Conservation (phyloP, 2,329 filamentous ascomycete species). For the Orbilia ellipsospora region DNA sequence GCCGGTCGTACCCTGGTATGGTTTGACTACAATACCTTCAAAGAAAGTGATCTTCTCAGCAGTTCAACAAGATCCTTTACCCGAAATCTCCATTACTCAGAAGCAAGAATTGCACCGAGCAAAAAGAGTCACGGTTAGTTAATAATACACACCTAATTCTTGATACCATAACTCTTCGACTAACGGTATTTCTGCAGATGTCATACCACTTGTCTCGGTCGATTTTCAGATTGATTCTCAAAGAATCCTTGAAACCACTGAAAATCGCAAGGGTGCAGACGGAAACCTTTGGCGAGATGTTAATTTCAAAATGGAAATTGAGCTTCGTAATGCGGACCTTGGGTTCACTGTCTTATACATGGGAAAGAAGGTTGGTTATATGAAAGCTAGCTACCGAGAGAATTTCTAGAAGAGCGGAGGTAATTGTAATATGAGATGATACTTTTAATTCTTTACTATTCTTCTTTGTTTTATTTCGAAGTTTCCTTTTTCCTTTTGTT, state of each 20-base stretch:
- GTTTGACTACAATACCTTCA: neutral
- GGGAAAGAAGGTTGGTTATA: slow-evolving; percentile 15
- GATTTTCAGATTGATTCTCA: slow-evolving; percentile 7
- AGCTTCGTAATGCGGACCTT: slow-evolving; percentile 10
- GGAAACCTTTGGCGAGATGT: neutral
- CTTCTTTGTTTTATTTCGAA: too few relatives aligned
- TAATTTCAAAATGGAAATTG: slow-evolving; percentile 12
- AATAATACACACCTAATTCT: neutral
- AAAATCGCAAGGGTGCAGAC: neutral
- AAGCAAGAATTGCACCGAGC: neutral
- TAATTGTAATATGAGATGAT: neutral
- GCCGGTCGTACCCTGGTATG: neutral
- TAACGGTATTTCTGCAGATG: neutral
- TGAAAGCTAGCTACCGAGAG: slow-evolving; percentile 10
- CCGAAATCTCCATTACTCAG: slow-evolving; percentile 10
- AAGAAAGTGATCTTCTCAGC: neutral
- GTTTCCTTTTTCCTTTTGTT: too few relatives aligned
- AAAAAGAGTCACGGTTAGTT: neutral
- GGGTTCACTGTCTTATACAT: slow-evolving; percentile 11
- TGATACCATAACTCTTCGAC: neutral
- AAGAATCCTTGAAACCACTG: neutral
- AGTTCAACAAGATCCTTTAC: neutral
- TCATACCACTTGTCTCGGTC: neutral
- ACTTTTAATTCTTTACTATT: too few relatives aligned
- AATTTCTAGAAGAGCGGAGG: neutral